Percentiles rank a stretch among this genome's conserved stretches.
phyloP scores from a whole-genome alignment of 2,329 filamentous ascomycete species.

The Phaeosphaeria sp. region DNA sequence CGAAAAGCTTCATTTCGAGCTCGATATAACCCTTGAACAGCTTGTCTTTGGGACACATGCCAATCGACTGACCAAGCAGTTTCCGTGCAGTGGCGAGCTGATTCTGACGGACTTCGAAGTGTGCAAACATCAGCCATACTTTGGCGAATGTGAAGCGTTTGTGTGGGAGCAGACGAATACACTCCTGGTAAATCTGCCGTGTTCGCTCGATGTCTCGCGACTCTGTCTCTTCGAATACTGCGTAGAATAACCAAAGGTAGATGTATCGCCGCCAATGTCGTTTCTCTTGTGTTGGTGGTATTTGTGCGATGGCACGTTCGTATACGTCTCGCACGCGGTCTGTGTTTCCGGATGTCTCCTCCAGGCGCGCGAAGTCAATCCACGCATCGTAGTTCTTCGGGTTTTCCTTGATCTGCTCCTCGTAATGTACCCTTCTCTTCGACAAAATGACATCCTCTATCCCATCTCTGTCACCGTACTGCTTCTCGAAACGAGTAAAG shows the following conservation, averaged over 20 bases:
- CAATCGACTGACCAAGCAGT: constrained; percentile 86
- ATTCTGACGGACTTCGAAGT: constrained; percentile 90
- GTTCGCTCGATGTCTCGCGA: constrained; percentile 79
- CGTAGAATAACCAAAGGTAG: constrained; percentile 98
- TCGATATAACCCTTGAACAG: constrained; percentile 94
- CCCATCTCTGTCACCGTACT: constrained; percentile 90
- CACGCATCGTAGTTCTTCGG: constrained; percentile 96
- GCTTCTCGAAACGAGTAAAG: constrained; percentile 98
- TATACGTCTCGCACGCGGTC: constrained; percentile 92
- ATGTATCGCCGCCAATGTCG: constrained; percentile 97
- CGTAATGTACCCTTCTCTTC: constrained; percentile 90
- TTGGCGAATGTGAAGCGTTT: constrained; percentile 98
- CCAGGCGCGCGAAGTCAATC: constrained; percentile 93
- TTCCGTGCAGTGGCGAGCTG: constrained; percentile 83
- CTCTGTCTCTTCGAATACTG: constrained; percentile 90
- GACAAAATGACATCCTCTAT: constrained; percentile 96
- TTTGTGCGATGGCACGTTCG: constrained; percentile 92
- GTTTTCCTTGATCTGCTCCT: constrained; percentile 92
- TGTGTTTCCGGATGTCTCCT: constrained; percentile 82
- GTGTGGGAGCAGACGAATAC: constrained; percentile 86
- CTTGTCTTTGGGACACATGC: constrained; percentile 95
- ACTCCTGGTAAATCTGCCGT: constrained; percentile 89
- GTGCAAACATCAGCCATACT: constrained; percentile 90
- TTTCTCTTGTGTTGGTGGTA: constrained; percentile 95
- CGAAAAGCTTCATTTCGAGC: constrained; percentile 89